phyloP scores from a whole-genome alignment of 768 basidiomycete species.

The Rubroboletus satanas region DNA sequence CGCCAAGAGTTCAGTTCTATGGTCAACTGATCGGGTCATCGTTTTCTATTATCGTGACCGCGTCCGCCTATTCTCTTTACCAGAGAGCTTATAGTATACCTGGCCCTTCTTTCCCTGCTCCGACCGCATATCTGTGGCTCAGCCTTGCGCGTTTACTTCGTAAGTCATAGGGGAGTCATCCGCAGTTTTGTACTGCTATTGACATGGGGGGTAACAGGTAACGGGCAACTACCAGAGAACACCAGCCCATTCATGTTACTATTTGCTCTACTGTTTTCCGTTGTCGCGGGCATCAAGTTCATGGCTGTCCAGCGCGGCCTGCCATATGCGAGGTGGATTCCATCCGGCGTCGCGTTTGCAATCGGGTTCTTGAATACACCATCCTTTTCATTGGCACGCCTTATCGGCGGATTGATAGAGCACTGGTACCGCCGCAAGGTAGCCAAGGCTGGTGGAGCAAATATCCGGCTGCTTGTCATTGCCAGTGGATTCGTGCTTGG shows the following conservation, averaged over 20 bases:
- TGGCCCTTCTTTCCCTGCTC: conserved; percentile 92
- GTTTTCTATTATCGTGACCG: conserved; percentile 83
- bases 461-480: conserved; percentile 77
- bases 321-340: conserved; percentile 72
- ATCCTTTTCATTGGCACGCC: conserved; percentile 86
- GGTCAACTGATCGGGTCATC: conserved; percentile 90
- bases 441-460: conserved; percentile 46
- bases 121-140: conserved; percentile 93
- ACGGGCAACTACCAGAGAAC: conserved; percentile 78
- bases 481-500: conserved; percentile 96
- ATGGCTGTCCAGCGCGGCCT: conserved; percentile 46
- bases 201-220: conserved; percentile 44
- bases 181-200: not conserved
- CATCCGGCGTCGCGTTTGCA: conserved; percentile 91
- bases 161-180: conserved; percentile 34
- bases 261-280: conserved; percentile 70
- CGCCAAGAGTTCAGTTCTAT: conserved; percentile 91
- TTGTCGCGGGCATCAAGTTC: conserved; percentile 64
- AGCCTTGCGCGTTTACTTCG: conserved; percentile 71
- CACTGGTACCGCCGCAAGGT: conserved; percentile 56
- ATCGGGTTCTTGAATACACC: conserved; percentile 96
- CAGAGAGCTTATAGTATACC: conserved; percentile 85
- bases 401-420: conserved; percentile 84
- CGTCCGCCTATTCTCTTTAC: conserved; percentile 85
- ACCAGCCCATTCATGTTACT: conserved; percentile 72